Conservation (phyloP, 257 asterid genomes). For the Haberlea rhodopensis region DNA sequence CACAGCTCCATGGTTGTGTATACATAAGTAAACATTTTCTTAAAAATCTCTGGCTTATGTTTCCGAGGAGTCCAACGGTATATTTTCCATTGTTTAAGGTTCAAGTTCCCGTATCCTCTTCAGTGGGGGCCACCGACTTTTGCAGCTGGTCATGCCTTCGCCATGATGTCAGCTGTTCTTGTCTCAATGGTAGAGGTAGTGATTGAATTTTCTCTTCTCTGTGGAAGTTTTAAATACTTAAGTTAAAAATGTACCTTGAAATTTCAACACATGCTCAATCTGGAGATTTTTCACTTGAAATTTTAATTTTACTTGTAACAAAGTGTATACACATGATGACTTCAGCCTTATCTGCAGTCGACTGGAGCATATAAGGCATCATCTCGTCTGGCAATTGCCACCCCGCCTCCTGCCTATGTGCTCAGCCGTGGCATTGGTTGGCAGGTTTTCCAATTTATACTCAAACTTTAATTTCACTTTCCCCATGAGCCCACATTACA, state of each 20-base stretch:
- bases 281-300: neutral
- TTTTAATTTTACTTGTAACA: neutral
- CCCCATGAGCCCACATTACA: neutral
- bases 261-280: neutral
- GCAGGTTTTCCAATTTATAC: constrained; percentile 56
- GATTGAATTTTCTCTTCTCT: neutral
- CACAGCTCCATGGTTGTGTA: constrained; percentile 84
- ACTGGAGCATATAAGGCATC: constrained; percentile 96
- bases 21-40: neutral
- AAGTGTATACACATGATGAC: constrained; percentile 7
- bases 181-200: constrained; percentile 98
- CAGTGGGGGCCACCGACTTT: constrained; percentile 99
- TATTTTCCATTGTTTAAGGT: constrained; percentile 47
- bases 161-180: constrained; percentile 99
- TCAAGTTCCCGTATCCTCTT: constrained; percentile 90
- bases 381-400: constrained; percentile 97
- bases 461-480: neutral
- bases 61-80: constrained; percentile 14
- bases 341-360: constrained; percentile 54
- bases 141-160: constrained; percentile 82
- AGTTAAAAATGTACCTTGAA: neutral
- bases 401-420: constrained; percentile 99
- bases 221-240: constrained; percentile 5
- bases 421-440: constrained; percentile 99
- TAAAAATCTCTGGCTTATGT: neutral